phyloP scores from a whole-genome alignment of 1,284 basidiomycete species.

The Athelia sp. region DNA sequence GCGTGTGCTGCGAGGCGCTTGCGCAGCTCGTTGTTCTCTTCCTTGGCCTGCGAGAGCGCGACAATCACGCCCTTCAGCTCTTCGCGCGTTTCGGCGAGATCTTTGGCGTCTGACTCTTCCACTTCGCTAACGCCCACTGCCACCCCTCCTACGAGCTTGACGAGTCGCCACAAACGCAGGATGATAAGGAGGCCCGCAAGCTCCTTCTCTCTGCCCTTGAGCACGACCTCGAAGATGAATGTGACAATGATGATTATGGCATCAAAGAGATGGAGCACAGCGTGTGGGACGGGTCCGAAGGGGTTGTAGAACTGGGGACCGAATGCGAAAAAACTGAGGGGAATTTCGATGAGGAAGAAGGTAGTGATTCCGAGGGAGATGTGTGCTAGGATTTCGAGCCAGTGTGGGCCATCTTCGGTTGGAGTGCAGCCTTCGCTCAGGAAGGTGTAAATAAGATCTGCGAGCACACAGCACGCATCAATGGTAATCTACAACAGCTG shows the following conservation, averaged over 20 bases:
- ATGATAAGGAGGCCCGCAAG: constrained; percentile 65
- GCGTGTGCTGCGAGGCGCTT: constrained; percentile 26
- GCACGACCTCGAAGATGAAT: constrained; percentile 63
- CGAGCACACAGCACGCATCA: constrained; percentile 62
- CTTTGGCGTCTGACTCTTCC: constrained; percentile 44
- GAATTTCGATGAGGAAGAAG: constrained; percentile 74
- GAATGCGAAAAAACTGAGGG: constrained; percentile 59
- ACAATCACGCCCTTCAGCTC: constrained; percentile 29
- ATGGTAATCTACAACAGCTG: constrained; percentile 58
- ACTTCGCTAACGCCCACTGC: constrained; percentile 72
- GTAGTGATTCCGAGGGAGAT: constrained; percentile 65
- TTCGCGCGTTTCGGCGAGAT: constrained; percentile 37
- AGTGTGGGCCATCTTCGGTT: constrained; percentile 45
- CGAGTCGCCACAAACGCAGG: constrained; percentile 72
- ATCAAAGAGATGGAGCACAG: constrained; percentile 68
- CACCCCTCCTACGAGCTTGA: constrained; percentile 74
- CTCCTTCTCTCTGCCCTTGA: constrained; percentile 64
- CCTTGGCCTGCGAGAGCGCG: not conserved
- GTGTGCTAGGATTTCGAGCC: constrained; percentile 57
- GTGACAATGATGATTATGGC: constrained; percentile 64
- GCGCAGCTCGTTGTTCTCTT: constrained; percentile 31
- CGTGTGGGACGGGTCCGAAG: constrained; percentile 42
- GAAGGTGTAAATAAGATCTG: constrained; percentile 65
- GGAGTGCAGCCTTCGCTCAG: constrained; percentile 47
- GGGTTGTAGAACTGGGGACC: constrained; percentile 58